Evolutionary conservation across 176 grass and related monocot genomes (phyloP).

Genomic region (Oryza glaberrima): DNA sequence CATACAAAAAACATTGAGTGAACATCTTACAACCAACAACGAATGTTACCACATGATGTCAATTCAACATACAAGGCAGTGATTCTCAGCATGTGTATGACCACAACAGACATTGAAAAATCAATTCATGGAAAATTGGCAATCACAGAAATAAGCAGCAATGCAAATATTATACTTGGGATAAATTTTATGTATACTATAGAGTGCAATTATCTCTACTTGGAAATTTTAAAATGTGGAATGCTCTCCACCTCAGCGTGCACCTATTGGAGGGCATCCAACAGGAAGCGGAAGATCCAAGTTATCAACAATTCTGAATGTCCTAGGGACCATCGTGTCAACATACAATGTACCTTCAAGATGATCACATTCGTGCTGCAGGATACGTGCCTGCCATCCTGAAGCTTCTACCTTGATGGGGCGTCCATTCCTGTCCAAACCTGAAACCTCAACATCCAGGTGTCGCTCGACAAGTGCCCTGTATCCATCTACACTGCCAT

Average conservation of each 20-base stretch:
- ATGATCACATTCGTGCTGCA: conserved; percentile 97
- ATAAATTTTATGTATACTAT: neutral
- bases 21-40: conserved; percentile 1
- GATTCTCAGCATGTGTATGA: neutral
- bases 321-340: conserved; percentile 88
- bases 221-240: conserved; percentile 9
- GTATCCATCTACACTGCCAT: conserved; percentile 84
- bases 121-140: neutral
- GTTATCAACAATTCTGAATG: conserved; percentile 86
- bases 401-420: conserved; percentile 75
- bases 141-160: neutral
- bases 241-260: conserved; percentile 34
- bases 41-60: conserved; percentile 19
- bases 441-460: conserved; percentile 87
- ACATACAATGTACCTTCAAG: conserved; percentile 89
- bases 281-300: conserved; percentile 71
- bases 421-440: conserved; percentile 69
- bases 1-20: conserved; percentile 27
- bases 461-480: conserved; percentile 75
- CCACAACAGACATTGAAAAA: neutral
- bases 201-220: conserved; percentile 16
- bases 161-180: conserved; percentile 11
- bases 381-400: conserved; percentile 92
- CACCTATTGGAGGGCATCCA: conserved; percentile 72
- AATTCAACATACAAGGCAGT: neutral